Evolutionary conservation across 2,329 filamentous ascomycete species (phyloP).

Genomic region (Dendrostoma leiphaemia): DNA sequence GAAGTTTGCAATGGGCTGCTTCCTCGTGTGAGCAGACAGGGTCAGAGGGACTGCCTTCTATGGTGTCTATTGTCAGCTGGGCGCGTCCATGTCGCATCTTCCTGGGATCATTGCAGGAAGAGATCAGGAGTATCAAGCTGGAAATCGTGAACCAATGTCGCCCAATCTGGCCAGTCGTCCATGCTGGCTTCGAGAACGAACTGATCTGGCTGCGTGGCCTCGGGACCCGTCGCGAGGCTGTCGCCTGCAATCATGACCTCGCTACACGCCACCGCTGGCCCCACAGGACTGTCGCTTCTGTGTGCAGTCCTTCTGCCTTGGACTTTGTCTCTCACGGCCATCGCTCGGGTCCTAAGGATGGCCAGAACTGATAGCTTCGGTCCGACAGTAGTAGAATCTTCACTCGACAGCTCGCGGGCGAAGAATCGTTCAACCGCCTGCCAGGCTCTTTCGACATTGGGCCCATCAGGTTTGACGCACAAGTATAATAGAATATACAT

Average conservation of each 20-base stretch:
- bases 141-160: slow-evolving; percentile 3
- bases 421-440: background rate
- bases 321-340: background rate
- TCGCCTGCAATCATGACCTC: background rate
- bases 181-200: background rate
- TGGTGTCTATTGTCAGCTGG: too few species aligned
- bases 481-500: slow-evolving; percentile 19
- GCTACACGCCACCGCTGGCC: background rate
- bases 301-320: background rate
- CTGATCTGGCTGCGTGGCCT: background rate
- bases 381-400: background rate
- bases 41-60: too few species aligned
- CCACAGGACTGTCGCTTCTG: background rate
- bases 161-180: slow-evolving; percentile 1
- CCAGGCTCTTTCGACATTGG: background rate
- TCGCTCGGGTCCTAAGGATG: background rate
- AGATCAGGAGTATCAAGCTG: slow-evolving; percentile 1
- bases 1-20: too few species aligned
- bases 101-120: background rate
- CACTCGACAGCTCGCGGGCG: background rate
- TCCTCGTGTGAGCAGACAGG: too few species aligned
- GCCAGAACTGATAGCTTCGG: slow-evolving; percentile 2
- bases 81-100: too few species aligned
- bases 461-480: slow-evolving; percentile 14
- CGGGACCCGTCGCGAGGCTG: background rate